Percentiles rank a stretch among this genome's conserved stretches.
phyloP scores from a whole-genome alignment of 345 rosid genomes.

The Gossypium bickii region DNA sequence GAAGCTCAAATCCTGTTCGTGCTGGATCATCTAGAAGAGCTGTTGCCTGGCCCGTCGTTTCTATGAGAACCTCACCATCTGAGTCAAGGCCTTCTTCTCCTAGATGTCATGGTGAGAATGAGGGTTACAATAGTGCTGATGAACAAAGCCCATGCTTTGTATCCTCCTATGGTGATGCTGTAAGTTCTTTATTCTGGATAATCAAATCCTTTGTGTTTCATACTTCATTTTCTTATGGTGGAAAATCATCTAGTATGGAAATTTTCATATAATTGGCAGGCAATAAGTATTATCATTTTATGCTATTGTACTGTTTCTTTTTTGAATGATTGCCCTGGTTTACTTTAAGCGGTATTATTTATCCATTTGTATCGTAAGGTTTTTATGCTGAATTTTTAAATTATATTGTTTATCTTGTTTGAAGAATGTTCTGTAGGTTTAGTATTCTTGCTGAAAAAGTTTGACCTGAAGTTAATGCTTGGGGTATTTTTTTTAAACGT shows the following conservation, averaged over 20 bases:
- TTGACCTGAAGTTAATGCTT: neutral
- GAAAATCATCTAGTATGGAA: neutral
- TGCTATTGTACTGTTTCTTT: neutral
- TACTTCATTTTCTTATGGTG: neutral
- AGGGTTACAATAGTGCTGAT: conserved; percentile 98
- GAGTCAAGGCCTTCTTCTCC: conserved; percentile 96
- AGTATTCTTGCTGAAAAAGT: neutral
- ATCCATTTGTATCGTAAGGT: neutral
- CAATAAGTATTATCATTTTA: neutral
- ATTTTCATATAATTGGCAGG: neutral
- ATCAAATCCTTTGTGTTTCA: neutral
- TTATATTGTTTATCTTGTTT: neutral
- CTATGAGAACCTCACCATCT: conserved; percentile 73
- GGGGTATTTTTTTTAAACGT: neutral
- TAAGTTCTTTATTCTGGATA: conserved; percentile 31
- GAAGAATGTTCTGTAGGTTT: conserved; percentile 1
- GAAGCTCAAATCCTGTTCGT: conserved; percentile 48
- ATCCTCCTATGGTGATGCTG: conserved; percentile 67
- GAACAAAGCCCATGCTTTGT: conserved; percentile 73
- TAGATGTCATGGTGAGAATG: conserved; percentile 77
- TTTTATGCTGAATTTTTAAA: neutral
- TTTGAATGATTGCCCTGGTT: neutral
- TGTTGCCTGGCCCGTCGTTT: conserved; percentile 67
- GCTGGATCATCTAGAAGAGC: conserved; percentile 68
- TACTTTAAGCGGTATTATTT: neutral